These are phyloP conservation scores for Larix kaempferi DNA, from an alignment of 75 land plant genomes.

Conservation along the genomic window DNA sequence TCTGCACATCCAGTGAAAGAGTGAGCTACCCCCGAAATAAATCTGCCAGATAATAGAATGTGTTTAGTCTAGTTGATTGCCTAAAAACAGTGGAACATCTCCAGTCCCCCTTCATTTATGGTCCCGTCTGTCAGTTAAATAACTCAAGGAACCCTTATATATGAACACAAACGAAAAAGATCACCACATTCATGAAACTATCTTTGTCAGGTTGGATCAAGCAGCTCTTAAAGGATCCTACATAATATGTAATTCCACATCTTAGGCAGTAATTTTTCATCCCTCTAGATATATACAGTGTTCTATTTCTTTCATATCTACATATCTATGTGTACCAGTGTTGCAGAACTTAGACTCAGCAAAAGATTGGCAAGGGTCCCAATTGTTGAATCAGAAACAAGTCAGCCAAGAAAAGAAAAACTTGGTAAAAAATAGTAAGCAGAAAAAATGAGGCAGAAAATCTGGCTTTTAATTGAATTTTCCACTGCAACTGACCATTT, in stretches of 20 bases:
- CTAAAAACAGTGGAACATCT: background rate
- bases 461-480: too few relatives aligned
- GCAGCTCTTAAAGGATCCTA: background rate
- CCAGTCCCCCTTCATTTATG: background rate
- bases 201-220: background rate
- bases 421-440: too few relatives aligned
- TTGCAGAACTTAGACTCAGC: too few relatives aligned
- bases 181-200: background rate
- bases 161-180: background rate
- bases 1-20: conserved; percentile 92
- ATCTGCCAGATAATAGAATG: conserved; percentile 37
- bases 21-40: conserved; percentile 81
- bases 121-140: background rate
- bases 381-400: too few relatives aligned
- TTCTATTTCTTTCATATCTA: too few relatives aligned
- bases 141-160: background rate
- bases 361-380: too few relatives aligned
- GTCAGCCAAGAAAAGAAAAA: too few relatives aligned
- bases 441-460: too few relatives aligned
- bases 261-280: background rate
- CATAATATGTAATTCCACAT: background rate
- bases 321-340: too few relatives aligned
- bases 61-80: background rate
- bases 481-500: too few relatives aligned
- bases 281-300: background rate